Evolutionary conservation across 306 rosid genomes (phyloP).

Genomic region (Cotoneaster glaucophyllus): DNA sequence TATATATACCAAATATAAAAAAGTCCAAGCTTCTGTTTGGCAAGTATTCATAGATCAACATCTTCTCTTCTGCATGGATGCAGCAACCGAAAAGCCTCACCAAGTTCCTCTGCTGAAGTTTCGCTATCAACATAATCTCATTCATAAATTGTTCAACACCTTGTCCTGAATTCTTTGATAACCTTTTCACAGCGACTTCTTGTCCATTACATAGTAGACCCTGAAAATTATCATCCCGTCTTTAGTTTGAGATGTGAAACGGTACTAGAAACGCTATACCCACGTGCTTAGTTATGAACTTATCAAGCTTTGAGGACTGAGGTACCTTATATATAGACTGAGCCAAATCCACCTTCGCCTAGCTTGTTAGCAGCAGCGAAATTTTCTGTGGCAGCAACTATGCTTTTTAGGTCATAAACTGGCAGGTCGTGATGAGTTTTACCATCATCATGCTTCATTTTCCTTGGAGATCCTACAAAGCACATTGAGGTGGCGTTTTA

Average conservation of each 20-base stretch:
- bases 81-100: constrained; percentile 51
- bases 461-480: background rate
- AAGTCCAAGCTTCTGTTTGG: no score
- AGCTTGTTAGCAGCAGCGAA: constrained; percentile 10
- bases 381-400: background rate
- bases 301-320: background rate
- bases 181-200: constrained; percentile 34
- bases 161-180: constrained; percentile 43
- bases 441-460: background rate
- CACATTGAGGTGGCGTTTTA: no score
- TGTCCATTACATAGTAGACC: constrained; percentile 9
- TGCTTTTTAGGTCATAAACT: constrained; percentile 1
- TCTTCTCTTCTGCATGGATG: constrained; percentile 37
- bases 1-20: no score
- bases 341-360: constrained; percentile 17
- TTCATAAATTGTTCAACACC: constrained; percentile 49
- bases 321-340: constrained; percentile 20
- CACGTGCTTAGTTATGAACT: no score
- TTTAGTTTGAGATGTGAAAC: background rate
- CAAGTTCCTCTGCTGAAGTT: constrained; percentile 58
- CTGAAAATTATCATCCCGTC: background rate
- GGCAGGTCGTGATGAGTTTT: background rate
- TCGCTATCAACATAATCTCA: constrained; percentile 45
- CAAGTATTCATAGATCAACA: no score
- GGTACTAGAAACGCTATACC: background rate